phyloP scores from a whole-genome alignment of 1,284 basidiomycete genomes.

The Trichosporon inkin region DNA sequence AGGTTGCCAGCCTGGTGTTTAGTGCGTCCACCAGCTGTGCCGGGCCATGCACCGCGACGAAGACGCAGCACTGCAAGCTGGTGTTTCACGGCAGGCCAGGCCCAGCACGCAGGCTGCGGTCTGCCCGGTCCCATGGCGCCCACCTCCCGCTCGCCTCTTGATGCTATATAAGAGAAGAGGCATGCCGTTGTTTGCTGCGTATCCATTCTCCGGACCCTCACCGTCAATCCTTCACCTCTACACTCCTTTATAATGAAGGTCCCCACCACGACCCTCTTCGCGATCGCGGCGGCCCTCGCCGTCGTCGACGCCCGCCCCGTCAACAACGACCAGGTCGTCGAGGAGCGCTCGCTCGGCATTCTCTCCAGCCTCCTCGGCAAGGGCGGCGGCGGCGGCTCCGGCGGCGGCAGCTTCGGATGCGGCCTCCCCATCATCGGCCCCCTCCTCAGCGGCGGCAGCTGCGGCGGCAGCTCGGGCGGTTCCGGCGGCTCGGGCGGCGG shows the following conservation, averaged over 20 bases:
- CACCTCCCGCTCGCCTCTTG: neutral
- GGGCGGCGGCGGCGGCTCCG: neutral
- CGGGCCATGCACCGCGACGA: too few species aligned
- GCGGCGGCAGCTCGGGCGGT: neutral
- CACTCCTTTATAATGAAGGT: conserved; percentile 1
- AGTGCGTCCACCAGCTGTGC: too few species aligned
- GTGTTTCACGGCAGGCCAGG: too few species aligned
- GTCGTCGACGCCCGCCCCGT: conserved; percentile 2
- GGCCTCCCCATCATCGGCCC: neutral
- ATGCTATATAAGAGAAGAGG: neutral
- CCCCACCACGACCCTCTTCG: neutral
- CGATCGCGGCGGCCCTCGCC: neutral
- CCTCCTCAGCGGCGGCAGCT: neutral
- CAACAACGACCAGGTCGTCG: neutral
- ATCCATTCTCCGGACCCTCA: neutral
- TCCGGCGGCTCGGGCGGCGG: neutral
- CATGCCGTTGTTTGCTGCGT: neutral
- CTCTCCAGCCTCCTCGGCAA: conserved; percentile 1
- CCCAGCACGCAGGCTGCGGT: neutral
- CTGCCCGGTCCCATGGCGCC: neutral
- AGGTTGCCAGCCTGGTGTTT: too few species aligned
- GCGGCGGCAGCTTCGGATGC: neutral
- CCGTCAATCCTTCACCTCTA: neutral
- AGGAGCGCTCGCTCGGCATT: neutral
- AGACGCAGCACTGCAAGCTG: too few species aligned